phyloP scores from a whole-genome alignment of 345 rosid species.

The Corymbia maculata region DNA sequence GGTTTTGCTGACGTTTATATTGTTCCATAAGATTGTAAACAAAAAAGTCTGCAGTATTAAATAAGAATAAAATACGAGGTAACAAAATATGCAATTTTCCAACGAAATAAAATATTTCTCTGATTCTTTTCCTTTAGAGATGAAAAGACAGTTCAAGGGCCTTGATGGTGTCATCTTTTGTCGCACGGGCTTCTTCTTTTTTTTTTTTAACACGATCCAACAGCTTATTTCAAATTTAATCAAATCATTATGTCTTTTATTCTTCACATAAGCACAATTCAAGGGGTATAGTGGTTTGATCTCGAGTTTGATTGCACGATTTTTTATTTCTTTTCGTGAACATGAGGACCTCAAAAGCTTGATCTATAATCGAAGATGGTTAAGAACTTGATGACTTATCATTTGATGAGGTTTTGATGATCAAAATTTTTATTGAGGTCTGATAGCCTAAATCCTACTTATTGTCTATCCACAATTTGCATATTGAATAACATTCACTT shows the following conservation, averaged over 20 bases:
- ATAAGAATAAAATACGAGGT: neutral
- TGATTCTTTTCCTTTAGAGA: neutral
- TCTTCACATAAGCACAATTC: neutral
- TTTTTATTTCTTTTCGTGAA: neutral
- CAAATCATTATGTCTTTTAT: too few species aligned
- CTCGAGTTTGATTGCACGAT: neutral
- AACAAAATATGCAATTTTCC: neutral
- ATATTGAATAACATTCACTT: neutral
- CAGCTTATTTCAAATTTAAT: neutral
- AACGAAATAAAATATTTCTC: neutral
- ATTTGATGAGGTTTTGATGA: neutral
- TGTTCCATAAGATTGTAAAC: neutral
- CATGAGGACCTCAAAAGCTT: neutral
- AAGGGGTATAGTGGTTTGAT: neutral
- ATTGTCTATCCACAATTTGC: neutral
- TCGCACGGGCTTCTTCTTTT: fast-evolving
- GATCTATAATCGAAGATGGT: neutral
- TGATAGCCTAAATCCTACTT: neutral
- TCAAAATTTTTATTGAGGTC: neutral
- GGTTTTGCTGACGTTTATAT: neutral
- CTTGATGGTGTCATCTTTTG: neutral
- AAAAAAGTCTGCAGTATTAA: neutral
- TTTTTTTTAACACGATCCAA: too few species aligned
- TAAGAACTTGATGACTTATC: neutral
- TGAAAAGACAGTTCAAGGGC: neutral